Percentiles rank a stretch among this genome's conserved stretches.
These are phyloP conservation scores for Umbelopsis ramanniana DNA, from an alignment of 192 early-diverging fungal genomes.

Conservation along the genomic window DNA sequence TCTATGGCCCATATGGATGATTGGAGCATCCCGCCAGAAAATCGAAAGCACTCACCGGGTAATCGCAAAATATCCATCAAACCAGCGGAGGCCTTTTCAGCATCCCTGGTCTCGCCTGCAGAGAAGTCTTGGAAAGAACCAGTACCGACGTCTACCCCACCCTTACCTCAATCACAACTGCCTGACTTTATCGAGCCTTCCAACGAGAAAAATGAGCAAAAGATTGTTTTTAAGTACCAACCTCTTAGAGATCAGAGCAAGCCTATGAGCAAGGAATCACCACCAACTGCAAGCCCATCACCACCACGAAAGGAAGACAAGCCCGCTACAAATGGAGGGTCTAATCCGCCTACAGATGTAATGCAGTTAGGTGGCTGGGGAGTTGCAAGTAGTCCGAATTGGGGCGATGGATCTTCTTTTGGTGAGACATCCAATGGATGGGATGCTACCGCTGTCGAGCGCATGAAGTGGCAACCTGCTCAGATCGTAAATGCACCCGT, in stretches of 20 bases:
- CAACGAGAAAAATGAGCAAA: neutral
- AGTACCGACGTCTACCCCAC: neutral
- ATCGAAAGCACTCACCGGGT: neutral
- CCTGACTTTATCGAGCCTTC: neutral
- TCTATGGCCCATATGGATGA: neutral
- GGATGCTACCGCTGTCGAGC: constrained; percentile 2
- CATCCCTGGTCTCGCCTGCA: no score
- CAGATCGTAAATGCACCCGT: neutral
- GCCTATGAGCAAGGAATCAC: neutral
- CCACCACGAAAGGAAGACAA: neutral
- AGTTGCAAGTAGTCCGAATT: constrained; percentile 1
- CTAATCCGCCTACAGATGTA: neutral
- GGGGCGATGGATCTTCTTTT: neutral
- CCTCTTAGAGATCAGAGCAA: neutral
- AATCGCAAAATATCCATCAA: neutral
- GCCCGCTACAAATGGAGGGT: neutral
- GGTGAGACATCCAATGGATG: neutral
- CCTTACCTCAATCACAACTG: neutral
- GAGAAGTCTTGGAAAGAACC: neutral
- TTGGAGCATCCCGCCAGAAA: neutral
- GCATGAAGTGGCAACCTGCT: constrained; percentile 19
- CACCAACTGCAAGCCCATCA: neutral
- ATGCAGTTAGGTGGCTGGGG: constrained; percentile 9
- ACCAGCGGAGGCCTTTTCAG: neutral
- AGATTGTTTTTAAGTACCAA: constrained; percentile 12